Conservation (phyloP, 2,329 filamentous ascomycete species). For the Colletotrichum sp. region DNA sequence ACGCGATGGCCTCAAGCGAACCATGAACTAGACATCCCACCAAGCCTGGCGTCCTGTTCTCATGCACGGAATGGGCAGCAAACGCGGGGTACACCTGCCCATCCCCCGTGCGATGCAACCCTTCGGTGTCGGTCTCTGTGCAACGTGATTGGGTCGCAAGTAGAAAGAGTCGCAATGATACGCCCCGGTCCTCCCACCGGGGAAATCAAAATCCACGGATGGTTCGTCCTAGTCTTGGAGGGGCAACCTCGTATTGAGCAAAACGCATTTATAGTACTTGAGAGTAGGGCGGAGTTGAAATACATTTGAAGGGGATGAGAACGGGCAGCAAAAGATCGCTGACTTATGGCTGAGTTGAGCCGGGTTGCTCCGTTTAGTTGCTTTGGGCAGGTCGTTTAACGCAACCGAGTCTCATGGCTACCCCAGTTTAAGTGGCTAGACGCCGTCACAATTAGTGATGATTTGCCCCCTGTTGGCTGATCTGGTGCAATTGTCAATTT, state of each 20-base stretch:
- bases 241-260: background rate
- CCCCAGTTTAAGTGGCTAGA: background rate
- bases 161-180: background rate
- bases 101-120: background rate
- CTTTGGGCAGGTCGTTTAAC: background rate
- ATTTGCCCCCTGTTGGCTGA: background rate
- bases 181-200: background rate
- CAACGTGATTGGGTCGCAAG: background rate
- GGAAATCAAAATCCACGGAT: conserved; percentile 6
- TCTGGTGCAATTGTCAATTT: background rate
- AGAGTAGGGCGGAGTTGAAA: background rate
- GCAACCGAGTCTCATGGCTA: background rate
- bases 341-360: background rate
- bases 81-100: background rate
- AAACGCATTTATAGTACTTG: background rate
- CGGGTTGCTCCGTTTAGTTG: background rate
- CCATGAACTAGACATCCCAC: background rate
- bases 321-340: background rate
- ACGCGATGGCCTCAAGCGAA: background rate
- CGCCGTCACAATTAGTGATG: background rate
- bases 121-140: background rate
- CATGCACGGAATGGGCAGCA: background rate
- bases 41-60: background rate
- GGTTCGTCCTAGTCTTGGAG: background rate
- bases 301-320: background rate